phyloP scores from a whole-genome alignment of 768 basidiomycete species.

The Tephrocybe sp. region DNA sequence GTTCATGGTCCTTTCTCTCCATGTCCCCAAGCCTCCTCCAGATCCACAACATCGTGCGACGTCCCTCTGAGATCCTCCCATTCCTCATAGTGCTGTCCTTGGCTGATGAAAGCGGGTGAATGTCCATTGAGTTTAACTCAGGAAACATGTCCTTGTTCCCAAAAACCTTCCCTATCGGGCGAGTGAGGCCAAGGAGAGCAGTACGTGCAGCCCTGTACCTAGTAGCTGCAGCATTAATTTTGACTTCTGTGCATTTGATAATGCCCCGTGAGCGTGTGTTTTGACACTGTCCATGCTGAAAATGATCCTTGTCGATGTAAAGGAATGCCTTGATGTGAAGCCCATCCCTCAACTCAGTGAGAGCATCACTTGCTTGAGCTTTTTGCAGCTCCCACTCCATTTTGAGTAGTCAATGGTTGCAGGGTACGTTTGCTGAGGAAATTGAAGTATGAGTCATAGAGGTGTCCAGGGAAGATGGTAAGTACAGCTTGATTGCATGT shows the following conservation, averaged over 20 bases:
- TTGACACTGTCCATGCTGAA: constrained; percentile 13
- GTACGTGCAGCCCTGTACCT: constrained; percentile 12
- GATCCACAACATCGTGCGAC: constrained; percentile 16
- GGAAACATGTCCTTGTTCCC: constrained; percentile 10
- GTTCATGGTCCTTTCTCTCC: background rate
- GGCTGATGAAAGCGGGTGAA: constrained; percentile 7
- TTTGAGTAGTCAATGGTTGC: background rate
- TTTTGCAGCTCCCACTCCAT: constrained; percentile 12
- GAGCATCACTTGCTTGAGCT: constrained; percentile 16
- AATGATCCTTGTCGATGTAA: constrained; percentile 13
- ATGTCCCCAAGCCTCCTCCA: constrained; percentile 14
- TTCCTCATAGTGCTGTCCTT: background rate
- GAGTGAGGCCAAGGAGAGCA: constrained; percentile 5
- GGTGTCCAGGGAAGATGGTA: constrained; percentile 7
- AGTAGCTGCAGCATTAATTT: constrained; percentile 1
- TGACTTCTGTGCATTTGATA: constrained; percentile 6
- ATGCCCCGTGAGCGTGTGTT: constrained; percentile 13
- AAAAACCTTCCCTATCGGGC: background rate
- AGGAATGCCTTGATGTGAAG: constrained; percentile 11
- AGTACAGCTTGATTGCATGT: constrained; percentile 5
- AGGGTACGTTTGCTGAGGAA: background rate
- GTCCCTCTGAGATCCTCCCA: constrained; percentile 6
- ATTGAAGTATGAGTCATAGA: too few relatives aligned
- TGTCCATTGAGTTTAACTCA: constrained; percentile 6
- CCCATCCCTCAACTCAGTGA: constrained; percentile 10